Evolutionary conservation across 257 asterid genomes (phyloP).

Genomic region (Nicotiana attenuata): DNA sequence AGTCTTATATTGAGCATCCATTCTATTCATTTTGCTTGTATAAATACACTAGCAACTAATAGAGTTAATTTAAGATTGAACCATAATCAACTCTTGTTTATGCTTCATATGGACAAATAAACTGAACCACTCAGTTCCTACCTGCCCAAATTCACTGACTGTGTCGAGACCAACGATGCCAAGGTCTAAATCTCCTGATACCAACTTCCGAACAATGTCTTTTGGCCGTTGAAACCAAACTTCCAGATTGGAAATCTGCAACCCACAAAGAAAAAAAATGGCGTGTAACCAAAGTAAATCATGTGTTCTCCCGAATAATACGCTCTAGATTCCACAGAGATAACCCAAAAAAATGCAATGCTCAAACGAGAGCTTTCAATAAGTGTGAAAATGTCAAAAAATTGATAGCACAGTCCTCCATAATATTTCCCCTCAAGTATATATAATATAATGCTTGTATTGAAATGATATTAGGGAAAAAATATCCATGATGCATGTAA

Average conservation of each 20-base stretch:
- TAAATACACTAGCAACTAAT: neutral
- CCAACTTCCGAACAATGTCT: slow-evolving; percentile 86
- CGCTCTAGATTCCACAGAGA: neutral
- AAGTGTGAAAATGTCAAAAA: neutral
- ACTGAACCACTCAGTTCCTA: slow-evolving; percentile 15
- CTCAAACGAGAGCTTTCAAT: neutral
- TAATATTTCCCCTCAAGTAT: neutral
- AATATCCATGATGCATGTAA: neutral
- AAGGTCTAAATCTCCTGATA: slow-evolving; percentile 93
- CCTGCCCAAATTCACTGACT: slow-evolving; percentile 80
- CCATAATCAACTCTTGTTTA: neutral
- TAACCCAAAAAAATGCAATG: neutral
- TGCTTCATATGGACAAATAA: neutral
- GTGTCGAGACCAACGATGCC: slow-evolving; percentile 97
- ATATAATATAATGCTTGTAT: neutral
- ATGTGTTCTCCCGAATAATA: neutral
- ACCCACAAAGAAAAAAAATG: neutral
- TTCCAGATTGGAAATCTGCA: slow-evolving; percentile 74
- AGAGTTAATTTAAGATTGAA: neutral
- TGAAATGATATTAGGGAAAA: neutral
- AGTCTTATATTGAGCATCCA: slow-evolving; percentile 13
- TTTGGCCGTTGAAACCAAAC: slow-evolving; percentile 99
- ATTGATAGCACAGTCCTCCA: neutral
- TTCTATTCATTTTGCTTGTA: neutral
- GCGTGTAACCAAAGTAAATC: neutral